phyloP scores from a whole-genome alignment of 345 rosid species.

The Gynandropsis gynandra region DNA sequence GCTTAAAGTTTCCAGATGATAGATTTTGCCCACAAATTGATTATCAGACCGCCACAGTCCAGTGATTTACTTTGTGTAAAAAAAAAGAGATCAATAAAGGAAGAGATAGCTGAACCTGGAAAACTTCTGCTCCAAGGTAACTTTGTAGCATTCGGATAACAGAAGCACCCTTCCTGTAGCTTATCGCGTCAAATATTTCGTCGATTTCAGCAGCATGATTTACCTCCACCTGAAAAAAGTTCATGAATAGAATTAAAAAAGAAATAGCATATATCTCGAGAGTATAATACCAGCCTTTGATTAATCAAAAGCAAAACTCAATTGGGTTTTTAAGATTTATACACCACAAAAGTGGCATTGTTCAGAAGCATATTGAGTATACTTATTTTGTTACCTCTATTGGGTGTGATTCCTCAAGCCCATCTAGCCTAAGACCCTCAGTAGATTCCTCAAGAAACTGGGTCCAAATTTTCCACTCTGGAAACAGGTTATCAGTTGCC shows the following conservation, averaged over 20 bases:
- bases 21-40: background rate
- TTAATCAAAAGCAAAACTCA: no score
- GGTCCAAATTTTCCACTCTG: constrained; percentile 98
- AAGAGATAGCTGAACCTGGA: constrained; percentile 55
- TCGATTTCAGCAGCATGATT: constrained; percentile 86
- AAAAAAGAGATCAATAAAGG: no score
- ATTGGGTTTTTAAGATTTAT: no score
- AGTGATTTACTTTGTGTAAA: background rate
- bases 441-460: constrained; percentile 91
- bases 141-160: constrained; percentile 94
- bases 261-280: background rate
- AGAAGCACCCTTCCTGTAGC: constrained; percentile 92
- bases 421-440: constrained; percentile 80
- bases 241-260: constrained; percentile 6
- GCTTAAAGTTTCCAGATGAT: background rate
- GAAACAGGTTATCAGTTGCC: constrained; percentile 84
- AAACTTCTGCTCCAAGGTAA: constrained; percentile 84
- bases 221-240: constrained; percentile 59
- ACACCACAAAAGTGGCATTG: background rate
- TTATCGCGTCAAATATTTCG: constrained; percentile 93
- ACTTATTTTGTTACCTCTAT: constrained; percentile 59
- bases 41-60: constrained; percentile 1
- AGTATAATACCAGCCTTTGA: no score
- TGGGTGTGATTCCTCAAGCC: constrained; percentile 95
- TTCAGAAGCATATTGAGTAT: background rate